Conservation (phyloP, 371 early-diverging fungal genomes). For the Mortierella sp. region DNA sequence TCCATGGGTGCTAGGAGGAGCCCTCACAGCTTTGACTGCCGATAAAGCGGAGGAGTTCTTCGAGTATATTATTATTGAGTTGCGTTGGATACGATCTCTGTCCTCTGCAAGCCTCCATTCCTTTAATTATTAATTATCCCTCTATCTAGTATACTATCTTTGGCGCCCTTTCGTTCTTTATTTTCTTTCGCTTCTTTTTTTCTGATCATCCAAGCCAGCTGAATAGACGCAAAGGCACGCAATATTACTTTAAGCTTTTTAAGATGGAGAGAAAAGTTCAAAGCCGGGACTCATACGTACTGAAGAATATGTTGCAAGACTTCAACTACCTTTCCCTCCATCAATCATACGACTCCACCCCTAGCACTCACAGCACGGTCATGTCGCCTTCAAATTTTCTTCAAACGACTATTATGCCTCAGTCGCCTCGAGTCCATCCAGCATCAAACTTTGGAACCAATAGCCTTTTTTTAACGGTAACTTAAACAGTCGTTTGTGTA, state of each 20-base stretch:
- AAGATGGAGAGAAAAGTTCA: slow-evolving; percentile 9
- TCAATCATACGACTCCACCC: not conserved
- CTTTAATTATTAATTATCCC: not conserved
- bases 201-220: not conserved
- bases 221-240: not conserved
- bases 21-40: slow-evolving; percentile 23
- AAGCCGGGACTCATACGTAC: not conserved
- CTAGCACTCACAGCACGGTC: not conserved
- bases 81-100: slow-evolving; percentile 15
- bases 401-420: not conserved
- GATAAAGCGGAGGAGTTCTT: slow-evolving; percentile 21
- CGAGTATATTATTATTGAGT: not conserved
- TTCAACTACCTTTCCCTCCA: slow-evolving; percentile 2
- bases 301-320: slow-evolving; percentile 31
- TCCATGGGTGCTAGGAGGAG: slow-evolving; percentile 5
- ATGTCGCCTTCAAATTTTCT: not conserved
- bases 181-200: not conserved
- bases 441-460: slow-evolving; percentile 8
- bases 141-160: not conserved
- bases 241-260: not conserved
- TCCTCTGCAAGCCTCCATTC: slow-evolving; percentile 12
- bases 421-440: not conserved
- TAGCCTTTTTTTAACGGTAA: slow-evolving; percentile 38
- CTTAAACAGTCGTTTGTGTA: not conserved
- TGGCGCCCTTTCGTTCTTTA: not conserved